Evolutionary conservation across 192 early-diverging fungal species (phyloP).

Genomic region (Umbelopsis vinacea): DNA sequence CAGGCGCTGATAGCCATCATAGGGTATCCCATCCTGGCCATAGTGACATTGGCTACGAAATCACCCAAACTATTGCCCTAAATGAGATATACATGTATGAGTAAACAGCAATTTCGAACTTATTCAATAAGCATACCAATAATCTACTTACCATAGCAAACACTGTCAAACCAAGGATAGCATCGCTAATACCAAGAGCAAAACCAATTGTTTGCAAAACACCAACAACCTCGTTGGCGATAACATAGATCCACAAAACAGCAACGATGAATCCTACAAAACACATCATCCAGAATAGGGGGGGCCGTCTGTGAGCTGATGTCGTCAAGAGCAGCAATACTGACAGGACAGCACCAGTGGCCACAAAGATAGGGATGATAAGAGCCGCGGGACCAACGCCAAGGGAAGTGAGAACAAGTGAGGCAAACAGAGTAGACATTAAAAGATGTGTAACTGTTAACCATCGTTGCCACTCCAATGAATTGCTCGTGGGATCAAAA

Average conservation of each 20-base stretch:
- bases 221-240: conserved; percentile 91
- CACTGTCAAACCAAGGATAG: conserved; percentile 81
- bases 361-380: conserved; percentile 34
- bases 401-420: conserved; percentile 41
- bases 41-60: conserved; percentile 89
- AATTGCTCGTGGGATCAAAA: conserved; percentile 7
- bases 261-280: conserved; percentile 78
- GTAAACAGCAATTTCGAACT: background rate
- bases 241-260: conserved; percentile 85
- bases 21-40: conserved; percentile 90
- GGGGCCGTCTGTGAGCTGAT: conserved; percentile 43
- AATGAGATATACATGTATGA: background rate
- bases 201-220: conserved; percentile 81
- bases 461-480: conserved; percentile 52
- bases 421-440: conserved; percentile 58
- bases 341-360: conserved; percentile 36
- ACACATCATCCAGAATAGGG: conserved; percentile 51
- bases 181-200: conserved; percentile 77
- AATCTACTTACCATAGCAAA: conserved; percentile 75
- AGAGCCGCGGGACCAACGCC: conserved; percentile 31
- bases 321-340: conserved; percentile 40
- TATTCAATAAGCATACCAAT: too few species aligned
- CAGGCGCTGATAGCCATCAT: conserved; percentile 96
- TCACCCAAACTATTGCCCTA: conserved; percentile 86
- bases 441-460: conserved; percentile 63